phyloP scores from a whole-genome alignment of 164 flowering plant species.

The Aristolochia fimbriata region DNA sequence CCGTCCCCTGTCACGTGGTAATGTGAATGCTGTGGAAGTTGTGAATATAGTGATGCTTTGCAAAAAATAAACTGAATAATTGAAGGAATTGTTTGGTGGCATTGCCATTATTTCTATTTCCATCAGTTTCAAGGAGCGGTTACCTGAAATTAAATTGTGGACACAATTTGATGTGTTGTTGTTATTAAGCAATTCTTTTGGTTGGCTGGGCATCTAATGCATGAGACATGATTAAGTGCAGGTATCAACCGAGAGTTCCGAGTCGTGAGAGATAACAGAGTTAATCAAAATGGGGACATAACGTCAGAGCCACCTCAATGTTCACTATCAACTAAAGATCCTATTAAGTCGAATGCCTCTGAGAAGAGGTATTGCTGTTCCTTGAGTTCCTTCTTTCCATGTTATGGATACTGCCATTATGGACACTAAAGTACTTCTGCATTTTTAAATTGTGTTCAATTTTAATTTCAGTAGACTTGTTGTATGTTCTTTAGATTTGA shows the following conservation, averaged over 20 bases:
- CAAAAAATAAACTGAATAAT: background rate
- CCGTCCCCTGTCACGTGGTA: conserved; percentile 45
- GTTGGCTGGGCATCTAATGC: background rate
- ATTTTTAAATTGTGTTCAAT: too few relatives aligned
- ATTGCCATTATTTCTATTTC: too few relatives aligned
- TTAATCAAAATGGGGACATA: conserved; percentile 31
- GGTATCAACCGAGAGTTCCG: conserved; percentile 69
- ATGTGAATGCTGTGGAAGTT: conserved; percentile 4
- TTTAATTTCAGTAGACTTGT: too few relatives aligned
- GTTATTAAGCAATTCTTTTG: background rate
- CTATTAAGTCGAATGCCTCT: conserved; percentile 19
- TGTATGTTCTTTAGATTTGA: too few relatives aligned
- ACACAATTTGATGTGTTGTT: background rate
- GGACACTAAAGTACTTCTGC: background rate
- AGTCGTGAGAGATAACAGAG: conserved; percentile 86
- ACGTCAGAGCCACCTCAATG: conserved; percentile 31
- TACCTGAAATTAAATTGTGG: too few relatives aligned
- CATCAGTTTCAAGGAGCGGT: too few relatives aligned
- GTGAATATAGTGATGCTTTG: background rate
- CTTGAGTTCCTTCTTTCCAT: background rate
- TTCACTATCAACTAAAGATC: conserved; percentile 24
- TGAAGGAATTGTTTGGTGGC: too few relatives aligned
- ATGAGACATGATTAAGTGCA: conserved; percentile 27
- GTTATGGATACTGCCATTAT: background rate
- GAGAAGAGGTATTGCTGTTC: conserved; percentile 32